A percentile compares a stretch with the other conserved stretches of the same genome.
These are phyloP conservation scores for Paxillus ammoniavirescens DNA, from an alignment of 768 basidiomycete genomes.

Conservation along the genomic window DNA sequence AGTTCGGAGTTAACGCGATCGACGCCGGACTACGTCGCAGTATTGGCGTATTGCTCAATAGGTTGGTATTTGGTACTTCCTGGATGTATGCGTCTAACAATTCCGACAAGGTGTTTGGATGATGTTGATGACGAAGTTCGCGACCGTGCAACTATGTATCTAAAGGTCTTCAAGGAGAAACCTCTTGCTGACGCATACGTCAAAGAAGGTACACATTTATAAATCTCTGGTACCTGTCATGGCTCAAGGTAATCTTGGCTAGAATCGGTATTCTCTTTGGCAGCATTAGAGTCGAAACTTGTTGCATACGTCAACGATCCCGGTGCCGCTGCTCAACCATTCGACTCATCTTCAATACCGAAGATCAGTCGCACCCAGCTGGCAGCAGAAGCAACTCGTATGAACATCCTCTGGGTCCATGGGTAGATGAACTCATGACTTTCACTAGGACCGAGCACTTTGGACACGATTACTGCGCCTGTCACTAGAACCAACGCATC, in stretches of 20 bases:
- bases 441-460: constrained; percentile 69
- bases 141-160: constrained; percentile 94
- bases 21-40: constrained; percentile 74
- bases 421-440: constrained; percentile 11
- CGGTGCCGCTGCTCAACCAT: constrained; percentile 63
- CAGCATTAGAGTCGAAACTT: constrained; percentile 85
- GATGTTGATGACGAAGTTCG: constrained; percentile 99
- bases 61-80: constrained; percentile 45
- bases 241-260: constrained; percentile 2
- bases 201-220: constrained; percentile 73
- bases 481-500: constrained; percentile 53
- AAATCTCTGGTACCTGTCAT: neutral
- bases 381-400: constrained; percentile 84
- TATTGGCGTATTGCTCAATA: constrained; percentile 79
- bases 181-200: constrained; percentile 82
- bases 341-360: constrained; percentile 83
- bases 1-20: constrained; percentile 89
- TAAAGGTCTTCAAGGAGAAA: constrained; percentile 79
- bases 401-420: constrained; percentile 27
- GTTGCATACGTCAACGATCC: constrained; percentile 92
- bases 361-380: constrained; percentile 94
- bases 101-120: constrained; percentile 74
- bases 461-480: constrained; percentile 83
- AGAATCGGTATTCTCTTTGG: constrained; percentile 95
- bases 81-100: neutral